Conservation (phyloP, 805 yeast genomes). For the Candida schatavii region DNA sequence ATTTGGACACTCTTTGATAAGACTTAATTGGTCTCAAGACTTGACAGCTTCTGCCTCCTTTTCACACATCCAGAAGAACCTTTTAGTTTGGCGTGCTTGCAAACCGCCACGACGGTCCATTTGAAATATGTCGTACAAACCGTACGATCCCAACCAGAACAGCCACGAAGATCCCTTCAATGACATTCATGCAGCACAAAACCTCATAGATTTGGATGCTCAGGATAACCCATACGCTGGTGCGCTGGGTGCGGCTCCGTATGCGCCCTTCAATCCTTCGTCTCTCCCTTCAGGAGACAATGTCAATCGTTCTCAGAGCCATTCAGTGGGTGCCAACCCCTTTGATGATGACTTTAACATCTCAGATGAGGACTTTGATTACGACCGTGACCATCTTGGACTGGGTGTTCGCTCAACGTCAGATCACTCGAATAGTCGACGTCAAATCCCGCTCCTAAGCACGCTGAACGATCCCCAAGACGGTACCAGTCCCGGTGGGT, state of each 20-base stretch:
- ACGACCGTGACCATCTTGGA: slow-evolving; percentile 7
- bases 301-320: no score
- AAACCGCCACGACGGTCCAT: no score
- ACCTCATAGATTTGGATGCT: slow-evolving; percentile 32
- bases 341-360: slow-evolving; percentile 35
- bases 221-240: slow-evolving; percentile 8
- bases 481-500: slow-evolving; percentile 16
- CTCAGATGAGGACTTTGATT: slow-evolving; percentile 32
- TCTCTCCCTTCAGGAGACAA: no score
- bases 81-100: no score
- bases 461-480: slow-evolving; percentile 19
- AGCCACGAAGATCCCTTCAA: slow-evolving; percentile 15
- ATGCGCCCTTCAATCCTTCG: slow-evolving; percentile 4
- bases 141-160: not conserved
- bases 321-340: slow-evolving; percentile 17
- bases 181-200: slow-evolving; percentile 18
- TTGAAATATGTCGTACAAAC: slow-evolving; percentile 4
- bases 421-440: slow-evolving; percentile 8
- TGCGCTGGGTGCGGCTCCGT: slow-evolving; percentile 2
- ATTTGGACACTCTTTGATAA: no score
- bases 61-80: no score
- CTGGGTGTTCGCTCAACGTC: slow-evolving; percentile 1
- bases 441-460: slow-evolving; percentile 27
- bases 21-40: no score
- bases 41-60: no score